These are phyloP conservation scores for Alternaria viburni DNA, from an alignment of 2,329 filamentous ascomycete species.

Conservation along the genomic window DNA sequence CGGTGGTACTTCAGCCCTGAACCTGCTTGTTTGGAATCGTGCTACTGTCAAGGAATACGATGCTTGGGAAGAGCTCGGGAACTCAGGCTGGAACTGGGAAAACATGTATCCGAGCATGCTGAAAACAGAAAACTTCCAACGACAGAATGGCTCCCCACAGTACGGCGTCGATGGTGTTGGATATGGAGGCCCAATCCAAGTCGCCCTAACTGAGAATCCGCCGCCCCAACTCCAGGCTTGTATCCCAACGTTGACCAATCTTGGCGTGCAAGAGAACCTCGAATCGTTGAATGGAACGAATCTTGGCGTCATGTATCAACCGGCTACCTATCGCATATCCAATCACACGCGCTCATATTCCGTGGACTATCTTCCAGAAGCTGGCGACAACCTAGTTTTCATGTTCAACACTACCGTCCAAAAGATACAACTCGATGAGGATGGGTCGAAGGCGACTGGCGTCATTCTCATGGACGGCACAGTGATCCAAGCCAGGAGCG, in stretches of 20 bases:
- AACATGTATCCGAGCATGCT: conserved; percentile 45
- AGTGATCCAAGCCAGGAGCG: conserved; percentile 33
- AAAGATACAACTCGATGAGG: conserved; percentile 43
- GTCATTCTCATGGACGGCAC: conserved; percentile 32
- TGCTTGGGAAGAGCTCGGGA: conserved; percentile 64
- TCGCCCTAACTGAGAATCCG: conserved; percentile 50
- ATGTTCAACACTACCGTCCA: conserved; percentile 44
- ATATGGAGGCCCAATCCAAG: conserved; percentile 36
- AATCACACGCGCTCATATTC: conserved; percentile 58
- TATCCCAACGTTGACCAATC: conserved; percentile 55
- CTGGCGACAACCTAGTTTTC: conserved; percentile 51
- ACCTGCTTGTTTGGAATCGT: conserved; percentile 45
- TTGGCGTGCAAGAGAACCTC: conserved; percentile 50
- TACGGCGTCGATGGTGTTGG: conserved; percentile 35
- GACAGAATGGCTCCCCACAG: conserved; percentile 16
- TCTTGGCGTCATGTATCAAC: conserved; percentile 57
- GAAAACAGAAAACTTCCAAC: conserved; percentile 36
- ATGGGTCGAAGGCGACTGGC: conserved; percentile 27
- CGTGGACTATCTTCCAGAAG: conserved; percentile 51
- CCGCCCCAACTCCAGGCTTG: conserved; percentile 53
- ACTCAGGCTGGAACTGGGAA: conserved; percentile 62
- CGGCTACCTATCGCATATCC: conserved; percentile 56
- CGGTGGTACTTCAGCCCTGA: conserved; percentile 44
- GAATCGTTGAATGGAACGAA: conserved; percentile 58
- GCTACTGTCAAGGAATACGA: conserved; percentile 51